Percentiles rank a stretch among this genome's conserved stretches.
phyloP scores from a whole-genome alignment of 495 filamentous ascomycete species.

The Penicillium coffeae region DNA sequence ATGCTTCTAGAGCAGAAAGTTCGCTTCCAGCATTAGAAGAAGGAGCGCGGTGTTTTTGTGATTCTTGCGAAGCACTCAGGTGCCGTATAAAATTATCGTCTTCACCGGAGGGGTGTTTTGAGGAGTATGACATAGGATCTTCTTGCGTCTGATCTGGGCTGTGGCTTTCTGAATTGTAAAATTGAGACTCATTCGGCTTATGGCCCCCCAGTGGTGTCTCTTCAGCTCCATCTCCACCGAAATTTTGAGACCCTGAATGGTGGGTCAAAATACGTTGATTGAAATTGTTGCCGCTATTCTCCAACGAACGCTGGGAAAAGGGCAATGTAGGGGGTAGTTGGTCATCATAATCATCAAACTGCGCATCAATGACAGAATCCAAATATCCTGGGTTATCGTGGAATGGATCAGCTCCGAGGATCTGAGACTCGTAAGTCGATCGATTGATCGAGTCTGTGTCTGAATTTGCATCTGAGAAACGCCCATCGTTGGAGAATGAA shows the following conservation, averaged over 20 bases:
- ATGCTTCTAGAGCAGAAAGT: slow-evolving; percentile 17
- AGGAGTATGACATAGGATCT: background rate
- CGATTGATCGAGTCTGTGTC: slow-evolving; percentile 26
- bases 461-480: slow-evolving; percentile 44
- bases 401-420: slow-evolving; percentile 33
- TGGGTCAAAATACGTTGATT: background rate
- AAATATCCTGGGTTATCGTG: slow-evolving; percentile 47
- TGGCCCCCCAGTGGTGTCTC: too few species aligned
- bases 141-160: slow-evolving; percentile 3
- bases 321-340: slow-evolving; percentile 15
- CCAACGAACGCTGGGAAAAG: background rate
- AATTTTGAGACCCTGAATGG: background rate
- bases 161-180: slow-evolving; percentile 3
- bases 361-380: slow-evolving; percentile 45
- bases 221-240: background rate
- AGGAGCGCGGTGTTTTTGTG: slow-evolving; percentile 12
- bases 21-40: slow-evolving; percentile 24
- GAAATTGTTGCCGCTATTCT: background rate
- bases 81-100: slow-evolving; percentile 3
- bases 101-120: background rate
- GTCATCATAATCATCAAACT: slow-evolving; percentile 39
- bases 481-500: slow-evolving; percentile 37
- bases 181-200: background rate
- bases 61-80: slow-evolving; percentile 4
- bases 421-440: slow-evolving; percentile 30